A percentile compares a stretch with the other conserved stretches of the same genome.
These are phyloP conservation scores for Leishmania mexicana DNA, from an alignment of 208 protist species.

Conservation along the genomic window DNA sequence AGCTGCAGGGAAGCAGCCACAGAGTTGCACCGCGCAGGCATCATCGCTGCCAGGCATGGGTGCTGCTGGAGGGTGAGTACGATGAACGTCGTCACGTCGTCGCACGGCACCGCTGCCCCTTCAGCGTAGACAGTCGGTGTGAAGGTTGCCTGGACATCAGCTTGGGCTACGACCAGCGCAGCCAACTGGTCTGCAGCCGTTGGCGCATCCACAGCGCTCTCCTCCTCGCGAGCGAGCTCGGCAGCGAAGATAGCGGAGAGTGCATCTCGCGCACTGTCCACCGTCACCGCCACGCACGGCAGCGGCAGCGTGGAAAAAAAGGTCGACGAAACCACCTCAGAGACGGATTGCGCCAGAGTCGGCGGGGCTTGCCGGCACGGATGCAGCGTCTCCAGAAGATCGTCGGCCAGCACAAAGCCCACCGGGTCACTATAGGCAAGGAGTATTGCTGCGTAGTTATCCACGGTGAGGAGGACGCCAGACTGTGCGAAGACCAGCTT, in stretches of 20 bases:
- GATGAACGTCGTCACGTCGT: constrained; percentile 49
- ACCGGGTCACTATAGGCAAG: constrained; percentile 76
- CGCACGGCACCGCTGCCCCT: constrained; percentile 30
- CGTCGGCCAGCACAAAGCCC: constrained; percentile 71
- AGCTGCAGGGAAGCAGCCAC: background rate
- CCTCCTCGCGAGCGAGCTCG: constrained; percentile 11
- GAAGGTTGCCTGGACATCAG: constrained; percentile 30
- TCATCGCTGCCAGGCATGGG: constrained; percentile 20
- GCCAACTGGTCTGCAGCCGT: background rate
- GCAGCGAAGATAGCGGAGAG: constrained; percentile 32
- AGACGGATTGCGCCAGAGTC: background rate
- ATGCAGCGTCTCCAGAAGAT: constrained; percentile 30
- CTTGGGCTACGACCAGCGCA: constrained; percentile 7
- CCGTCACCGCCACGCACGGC: constrained; percentile 17
- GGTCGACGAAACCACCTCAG: constrained; percentile 4
- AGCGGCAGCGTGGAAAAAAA: constrained; percentile 18
- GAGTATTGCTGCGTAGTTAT: constrained; percentile 52
- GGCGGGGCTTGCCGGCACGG: constrained; percentile 14
- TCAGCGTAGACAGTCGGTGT: constrained; percentile 22
- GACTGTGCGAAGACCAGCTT: constrained; percentile 55
- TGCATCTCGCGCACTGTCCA: constrained; percentile 35
- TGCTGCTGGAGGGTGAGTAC: constrained; percentile 48
- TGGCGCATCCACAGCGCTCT: background rate
- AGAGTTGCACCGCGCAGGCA: constrained; percentile 27
- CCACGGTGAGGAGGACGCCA: constrained; percentile 63